phyloP scores from a whole-genome alignment of 495 filamentous ascomycete species.

The Aspergillus kassunensis region DNA sequence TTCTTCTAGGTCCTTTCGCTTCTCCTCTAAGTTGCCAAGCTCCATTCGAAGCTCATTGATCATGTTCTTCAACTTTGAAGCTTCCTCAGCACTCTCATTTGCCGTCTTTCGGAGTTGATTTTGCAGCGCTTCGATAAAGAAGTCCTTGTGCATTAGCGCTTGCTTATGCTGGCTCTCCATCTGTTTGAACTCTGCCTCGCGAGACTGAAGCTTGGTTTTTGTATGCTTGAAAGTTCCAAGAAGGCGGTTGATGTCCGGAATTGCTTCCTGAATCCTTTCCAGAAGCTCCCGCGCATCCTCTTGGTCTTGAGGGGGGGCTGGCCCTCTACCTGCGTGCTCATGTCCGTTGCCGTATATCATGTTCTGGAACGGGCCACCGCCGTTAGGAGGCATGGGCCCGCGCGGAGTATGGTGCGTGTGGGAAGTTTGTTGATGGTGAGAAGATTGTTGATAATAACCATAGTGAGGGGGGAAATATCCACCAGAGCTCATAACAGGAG shows the following conservation, averaged over 20 bases:
- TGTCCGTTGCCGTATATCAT: constrained; percentile 26
- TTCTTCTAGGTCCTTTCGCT: constrained; percentile 49
- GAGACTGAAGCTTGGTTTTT: constrained; percentile 37
- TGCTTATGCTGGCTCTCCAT: constrained; percentile 46
- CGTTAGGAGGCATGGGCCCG: constrained; percentile 31
- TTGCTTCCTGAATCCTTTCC: constrained; percentile 43
- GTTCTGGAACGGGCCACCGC: constrained; percentile 32
- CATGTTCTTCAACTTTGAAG: constrained; percentile 41
- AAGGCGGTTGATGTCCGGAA: constrained; percentile 48
- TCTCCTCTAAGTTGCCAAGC: constrained; percentile 53
- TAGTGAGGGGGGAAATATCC: constrained; percentile 34
- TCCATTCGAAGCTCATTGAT: constrained; percentile 53
- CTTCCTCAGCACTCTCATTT: constrained; percentile 47
- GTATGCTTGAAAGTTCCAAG: constrained; percentile 45
- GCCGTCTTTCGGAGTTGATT: constrained; percentile 51
- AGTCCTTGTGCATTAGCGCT: constrained; percentile 48
- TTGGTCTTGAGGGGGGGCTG: constrained; percentile 30
- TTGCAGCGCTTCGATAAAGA: constrained; percentile 50
- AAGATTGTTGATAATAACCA: constrained; percentile 25
- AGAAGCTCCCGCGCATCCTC: constrained; percentile 44
- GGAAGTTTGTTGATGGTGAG: constrained; percentile 23
- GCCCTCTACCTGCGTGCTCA: constrained; percentile 18
- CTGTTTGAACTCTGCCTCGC: constrained; percentile 45
- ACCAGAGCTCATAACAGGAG: constrained; percentile 36
- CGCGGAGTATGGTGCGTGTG: constrained; percentile 31